phyloP scores from a whole-genome alignment of 2,329 filamentous ascomycete genomes.

The Fusarium sororula region DNA sequence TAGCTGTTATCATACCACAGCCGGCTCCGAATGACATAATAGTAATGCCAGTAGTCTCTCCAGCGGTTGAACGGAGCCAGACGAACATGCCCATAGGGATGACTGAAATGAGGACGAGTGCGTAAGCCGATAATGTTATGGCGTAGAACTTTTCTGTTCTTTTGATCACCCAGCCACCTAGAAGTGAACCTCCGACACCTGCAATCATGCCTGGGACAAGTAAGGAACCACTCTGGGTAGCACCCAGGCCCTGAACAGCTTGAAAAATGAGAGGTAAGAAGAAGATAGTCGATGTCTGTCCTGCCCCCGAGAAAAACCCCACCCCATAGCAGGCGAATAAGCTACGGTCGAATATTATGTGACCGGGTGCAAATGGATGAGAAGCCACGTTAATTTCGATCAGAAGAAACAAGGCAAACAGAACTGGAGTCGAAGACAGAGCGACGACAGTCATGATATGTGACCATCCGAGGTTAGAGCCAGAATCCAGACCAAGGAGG shows the following conservation, averaged over 20 bases:
- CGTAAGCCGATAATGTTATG: slow-evolving; percentile 69
- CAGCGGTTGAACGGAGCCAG: slow-evolving; percentile 56
- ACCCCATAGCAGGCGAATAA: slow-evolving; percentile 74
- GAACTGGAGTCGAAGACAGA: slow-evolving; percentile 62
- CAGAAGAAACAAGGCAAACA: slow-evolving; percentile 73
- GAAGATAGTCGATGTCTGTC: slow-evolving; percentile 67
- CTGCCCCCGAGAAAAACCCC: slow-evolving; percentile 77
- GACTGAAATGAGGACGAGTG: slow-evolving; percentile 62
- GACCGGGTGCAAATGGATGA: slow-evolving; percentile 79
- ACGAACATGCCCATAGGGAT: slow-evolving; percentile 63
- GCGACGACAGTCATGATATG: slow-evolving; percentile 65
- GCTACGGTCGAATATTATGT: slow-evolving; percentile 73
- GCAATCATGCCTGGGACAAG: slow-evolving; percentile 73
- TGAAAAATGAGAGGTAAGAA: slow-evolving; percentile 84
- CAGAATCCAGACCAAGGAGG: slow-evolving; percentile 75
- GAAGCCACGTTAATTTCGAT: slow-evolving; percentile 74
- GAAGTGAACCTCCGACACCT: slow-evolving; percentile 71
- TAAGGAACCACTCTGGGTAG: slow-evolving; percentile 70
- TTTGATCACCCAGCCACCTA: slow-evolving; percentile 73
- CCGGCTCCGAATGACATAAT: slow-evolving; percentile 55
- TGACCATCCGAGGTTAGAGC: slow-evolving; percentile 76
- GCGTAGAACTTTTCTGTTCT: slow-evolving; percentile 76
- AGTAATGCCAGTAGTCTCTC: slow-evolving; percentile 66
- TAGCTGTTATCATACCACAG: slow-evolving; percentile 40
- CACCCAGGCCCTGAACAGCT: slow-evolving; percentile 70